phyloP scores from a whole-genome alignment of 2,329 filamentous ascomycete species.

The Penicillium nordicum region DNA sequence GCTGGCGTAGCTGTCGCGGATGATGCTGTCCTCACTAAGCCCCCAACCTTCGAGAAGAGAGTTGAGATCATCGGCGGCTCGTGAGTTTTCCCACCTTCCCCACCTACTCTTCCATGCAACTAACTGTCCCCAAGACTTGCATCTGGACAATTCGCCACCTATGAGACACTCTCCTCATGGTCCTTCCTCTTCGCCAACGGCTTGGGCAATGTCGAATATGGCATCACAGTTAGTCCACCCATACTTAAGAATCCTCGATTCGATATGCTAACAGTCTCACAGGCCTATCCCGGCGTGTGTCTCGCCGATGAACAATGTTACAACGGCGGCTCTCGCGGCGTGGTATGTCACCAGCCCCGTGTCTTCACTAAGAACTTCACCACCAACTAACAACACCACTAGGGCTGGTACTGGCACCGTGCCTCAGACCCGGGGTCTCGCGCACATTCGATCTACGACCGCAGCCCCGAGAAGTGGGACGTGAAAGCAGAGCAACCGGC shows the following conservation, averaged over 20 bases:
- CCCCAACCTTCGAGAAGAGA: constrained; percentile 34
- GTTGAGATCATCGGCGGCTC: constrained; percentile 49
- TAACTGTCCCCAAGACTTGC: constrained; percentile 51
- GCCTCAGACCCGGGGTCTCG: constrained; percentile 54
- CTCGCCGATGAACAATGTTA: constrained; percentile 56
- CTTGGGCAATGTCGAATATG: constrained; percentile 57
- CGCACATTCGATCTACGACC: constrained; percentile 43
- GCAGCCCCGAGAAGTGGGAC: constrained; percentile 30
- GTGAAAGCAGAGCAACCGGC: constrained; percentile 29
- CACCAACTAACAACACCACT: constrained; percentile 6
- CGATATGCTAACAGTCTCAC: too few relatives aligned
- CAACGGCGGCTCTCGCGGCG: constrained; percentile 51
- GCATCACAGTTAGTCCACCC: constrained; percentile 43
- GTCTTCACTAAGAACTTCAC: background rate
- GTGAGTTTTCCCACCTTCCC: constrained; percentile 11
- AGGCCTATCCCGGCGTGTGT: constrained; percentile 57
- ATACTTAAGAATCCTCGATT: too few relatives aligned
- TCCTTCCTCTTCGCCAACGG: constrained; percentile 56
- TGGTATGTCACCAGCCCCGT: constrained; percentile 24
- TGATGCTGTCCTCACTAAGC: constrained; percentile 46
- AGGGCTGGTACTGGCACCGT: constrained; percentile 56
- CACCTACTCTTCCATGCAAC: constrained; percentile 33
- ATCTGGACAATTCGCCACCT: constrained; percentile 56
- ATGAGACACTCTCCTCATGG: constrained; percentile 57
- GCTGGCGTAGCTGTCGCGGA: constrained; percentile 49